Evolutionary conservation across 2,329 filamentous ascomycete genomes (phyloP).

Genomic region (Sarocladiaceae sp.): DNA sequence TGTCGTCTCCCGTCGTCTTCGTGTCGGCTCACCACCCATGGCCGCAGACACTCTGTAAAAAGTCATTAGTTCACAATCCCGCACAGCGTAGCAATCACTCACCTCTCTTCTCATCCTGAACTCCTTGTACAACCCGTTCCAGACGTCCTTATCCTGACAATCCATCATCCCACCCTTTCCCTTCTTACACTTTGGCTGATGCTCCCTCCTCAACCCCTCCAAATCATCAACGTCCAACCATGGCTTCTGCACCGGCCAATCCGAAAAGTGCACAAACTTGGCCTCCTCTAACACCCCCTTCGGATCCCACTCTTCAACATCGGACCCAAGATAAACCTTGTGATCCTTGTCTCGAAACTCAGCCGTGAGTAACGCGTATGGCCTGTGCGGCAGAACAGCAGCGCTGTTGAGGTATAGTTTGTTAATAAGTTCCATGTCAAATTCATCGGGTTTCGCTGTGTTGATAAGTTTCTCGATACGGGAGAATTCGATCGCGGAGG

Average conservation of each 20-base stretch:
- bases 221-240: neutral
- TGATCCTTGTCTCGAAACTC: conserved; percentile 55
- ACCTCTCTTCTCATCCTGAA: neutral
- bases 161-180: neutral
- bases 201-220: conserved; percentile 1
- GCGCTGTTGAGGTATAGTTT: conserved; percentile 54
- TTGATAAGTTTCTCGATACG: conserved; percentile 25
- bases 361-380: conserved; percentile 56
- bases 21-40: neutral
- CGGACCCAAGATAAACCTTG: conserved; percentile 33
- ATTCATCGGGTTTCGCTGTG: conserved; percentile 30
- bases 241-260: conserved; percentile 53
- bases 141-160: neutral
- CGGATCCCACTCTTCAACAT: conserved; percentile 55
- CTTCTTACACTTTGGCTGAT: neutral
- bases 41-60: neutral
- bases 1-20: neutral
- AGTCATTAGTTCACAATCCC: neutral
- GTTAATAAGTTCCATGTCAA: conserved; percentile 68
- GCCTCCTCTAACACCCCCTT: conserved; percentile 48
- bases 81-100: neutral
- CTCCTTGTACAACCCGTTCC: conserved; percentile 1
- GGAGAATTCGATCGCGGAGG: conserved; percentile 46
- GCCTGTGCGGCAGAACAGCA: conserved; percentile 59
- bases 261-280: conserved; percentile 67